Percentiles rank a stretch among this genome's conserved stretches.
Conservation (phyloP, 2,329 filamentous ascomycete genomes). For the Dothidotthia symphoricarpi region DNA sequence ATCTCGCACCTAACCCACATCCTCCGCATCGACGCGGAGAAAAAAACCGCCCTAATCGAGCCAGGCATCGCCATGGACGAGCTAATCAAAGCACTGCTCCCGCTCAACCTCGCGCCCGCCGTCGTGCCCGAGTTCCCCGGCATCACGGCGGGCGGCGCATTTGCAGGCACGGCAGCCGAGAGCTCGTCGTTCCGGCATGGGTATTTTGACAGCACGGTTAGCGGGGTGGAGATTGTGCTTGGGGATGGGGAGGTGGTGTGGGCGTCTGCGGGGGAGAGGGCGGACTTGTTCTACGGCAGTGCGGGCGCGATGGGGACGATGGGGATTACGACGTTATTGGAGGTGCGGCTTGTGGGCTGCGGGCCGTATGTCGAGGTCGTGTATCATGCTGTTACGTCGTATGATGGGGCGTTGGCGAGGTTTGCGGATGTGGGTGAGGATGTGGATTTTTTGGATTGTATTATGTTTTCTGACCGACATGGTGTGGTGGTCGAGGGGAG, state of each 20-base stretch:
- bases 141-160: slow-evolving; percentile 64
- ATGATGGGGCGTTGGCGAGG: slow-evolving; percentile 30
- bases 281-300: slow-evolving; percentile 57
- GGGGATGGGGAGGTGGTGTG: slow-evolving; percentile 53
- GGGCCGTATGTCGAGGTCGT: slow-evolving; percentile 58
- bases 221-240: slow-evolving; percentile 60
- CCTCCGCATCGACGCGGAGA: slow-evolving; percentile 41
- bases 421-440: slow-evolving; percentile 1
- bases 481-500: slow-evolving; percentile 10
- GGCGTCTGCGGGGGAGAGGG: slow-evolving; percentile 46
- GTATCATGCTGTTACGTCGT: slow-evolving; percentile 55
- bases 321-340: slow-evolving; percentile 58
- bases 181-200: slow-evolving; percentile 63
- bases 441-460: slow-evolving; percentile 10
- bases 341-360: slow-evolving; percentile 54
- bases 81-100: slow-evolving; percentile 55
- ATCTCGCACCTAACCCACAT: slow-evolving; percentile 47
- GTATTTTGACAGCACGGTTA: slow-evolving; percentile 61
- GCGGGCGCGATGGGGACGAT: slow-evolving; percentile 58
- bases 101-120: slow-evolving; percentile 53
- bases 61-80: slow-evolving; percentile 65
- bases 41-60: slow-evolving; percentile 54
- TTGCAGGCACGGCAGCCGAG: slow-evolving; percentile 62
- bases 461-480: slow-evolving; percentile 10
- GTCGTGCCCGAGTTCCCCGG: slow-evolving; percentile 67